Percentiles rank a stretch among this genome's conserved stretches.
Conservation (phyloP, 192 early-diverging fungal species). For the Umbelopsis vinacea region DNA sequence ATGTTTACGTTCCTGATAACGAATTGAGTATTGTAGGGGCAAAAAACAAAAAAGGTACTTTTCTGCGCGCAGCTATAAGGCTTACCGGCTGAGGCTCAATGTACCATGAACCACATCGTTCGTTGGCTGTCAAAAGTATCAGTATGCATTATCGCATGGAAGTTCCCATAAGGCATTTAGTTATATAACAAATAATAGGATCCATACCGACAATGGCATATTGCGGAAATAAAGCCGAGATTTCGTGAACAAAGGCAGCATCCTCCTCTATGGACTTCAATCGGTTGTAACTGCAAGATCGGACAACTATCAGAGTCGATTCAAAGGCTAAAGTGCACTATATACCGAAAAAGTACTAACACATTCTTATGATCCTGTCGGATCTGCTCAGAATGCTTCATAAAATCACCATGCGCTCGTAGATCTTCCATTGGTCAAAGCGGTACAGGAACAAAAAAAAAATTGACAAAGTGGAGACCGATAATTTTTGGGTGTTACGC, state of each 20-base stretch:
- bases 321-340: neutral
- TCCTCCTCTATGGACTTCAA: constrained; percentile 81
- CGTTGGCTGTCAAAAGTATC: constrained; percentile 62
- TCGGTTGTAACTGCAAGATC: constrained; percentile 65
- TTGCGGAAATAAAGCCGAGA: constrained; percentile 55
- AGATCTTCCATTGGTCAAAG: neutral
- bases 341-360: constrained; percentile 19
- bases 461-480: neutral
- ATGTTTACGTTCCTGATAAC: constrained; percentile 33
- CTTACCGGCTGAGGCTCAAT: constrained; percentile 63
- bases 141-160: neutral
- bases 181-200: neutral
- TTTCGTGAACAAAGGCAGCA: constrained; percentile 68
- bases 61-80: neutral
- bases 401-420: neutral
- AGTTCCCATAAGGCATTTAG: too few species aligned
- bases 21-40: too few species aligned
- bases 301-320: neutral
- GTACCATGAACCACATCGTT: constrained; percentile 91
- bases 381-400: constrained; percentile 21
- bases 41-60: neutral
- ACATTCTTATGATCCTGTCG: constrained; percentile 47
- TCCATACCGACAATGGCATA: constrained; percentile 64
- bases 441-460: constrained; percentile 31
- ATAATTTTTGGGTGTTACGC: too few species aligned